phyloP scores from a whole-genome alignment of 441 rosid species.

The Dalechampia spathulata region DNA sequence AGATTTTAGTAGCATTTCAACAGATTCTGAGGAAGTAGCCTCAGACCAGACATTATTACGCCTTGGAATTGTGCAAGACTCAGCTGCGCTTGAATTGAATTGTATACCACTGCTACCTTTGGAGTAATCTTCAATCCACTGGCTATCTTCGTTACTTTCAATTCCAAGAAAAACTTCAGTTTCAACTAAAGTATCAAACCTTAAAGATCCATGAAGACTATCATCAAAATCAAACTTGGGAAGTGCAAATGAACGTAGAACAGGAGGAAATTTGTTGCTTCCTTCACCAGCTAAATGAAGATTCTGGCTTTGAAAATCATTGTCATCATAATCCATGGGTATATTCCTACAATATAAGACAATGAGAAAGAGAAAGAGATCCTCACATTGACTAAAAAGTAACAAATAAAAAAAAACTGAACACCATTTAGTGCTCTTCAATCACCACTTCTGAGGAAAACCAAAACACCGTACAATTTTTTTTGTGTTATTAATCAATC shows the following conservation, averaged over 20 bases:
- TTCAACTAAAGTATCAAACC: conserved; percentile 86
- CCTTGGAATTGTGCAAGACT: conserved; percentile 75
- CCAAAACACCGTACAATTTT: background rate
- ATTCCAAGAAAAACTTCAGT: conserved; percentile 93
- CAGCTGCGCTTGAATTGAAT: conserved; percentile 76
- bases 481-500: background rate
- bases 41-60: conserved; percentile 98
- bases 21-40: conserved; percentile 97
- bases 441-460: background rate
- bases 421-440: background rate
- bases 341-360: conserved; percentile 43
- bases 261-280: conserved; percentile 69
- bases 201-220: conserved; percentile 62
- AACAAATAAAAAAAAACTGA: background rate
- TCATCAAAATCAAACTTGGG: conserved; percentile 97
- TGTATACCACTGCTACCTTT: conserved; percentile 65
- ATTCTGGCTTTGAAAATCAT: conserved; percentile 93
- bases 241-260: conserved; percentile 67
- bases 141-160: conserved; percentile 74
- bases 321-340: conserved; percentile 99
- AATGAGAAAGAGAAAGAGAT: conserved; percentile 4
- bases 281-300: conserved; percentile 93
- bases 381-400: too few relatives aligned
- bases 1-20: conserved; percentile 97
- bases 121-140: conserved; percentile 96